Evolutionary conservation across 1,284 basidiomycete species (phyloP), one percentile per base, ranked within the genome.

Genomic region (Marasmius sp.): DNA sequence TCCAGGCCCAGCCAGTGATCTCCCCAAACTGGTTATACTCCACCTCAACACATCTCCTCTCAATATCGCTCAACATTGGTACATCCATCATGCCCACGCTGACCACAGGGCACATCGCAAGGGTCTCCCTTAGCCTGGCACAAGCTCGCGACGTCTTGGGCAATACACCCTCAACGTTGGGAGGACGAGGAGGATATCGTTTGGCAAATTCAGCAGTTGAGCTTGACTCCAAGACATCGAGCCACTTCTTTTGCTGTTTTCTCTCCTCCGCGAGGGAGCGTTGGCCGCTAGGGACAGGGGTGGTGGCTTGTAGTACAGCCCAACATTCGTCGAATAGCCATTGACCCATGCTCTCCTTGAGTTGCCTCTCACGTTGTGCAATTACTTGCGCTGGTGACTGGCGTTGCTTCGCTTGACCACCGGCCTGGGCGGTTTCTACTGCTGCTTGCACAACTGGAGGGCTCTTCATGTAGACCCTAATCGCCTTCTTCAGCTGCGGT

Each of bases 271-370:
- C 16, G n/a, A 54, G 10, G 7, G 45, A 47, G 9, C 52, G 34
- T 37, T 37, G 34, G 9, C 34, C 12, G 8, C 14, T 10, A n/a
- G 27, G 16, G 12, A 9, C 12, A 54, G 27, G 27, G 6, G 33
- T 6, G 6, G 52, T 54, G 1, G 34, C 52, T n/a, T 38, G 34
- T 14, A 54, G 18, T 10, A 36, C 52, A 14, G 8, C 20, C 52
- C 52, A 54, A 37, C 52, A 54, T 37, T 54, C 52, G 34, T 54
- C 52, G 16, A 54, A 38, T 6, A 54, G 34, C 52, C 52, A 54
- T 18, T 18, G 34, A 16, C 34, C 14, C 52, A 54, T 54, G 3
- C 34, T 37, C 6, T 54, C 52, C 12, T 36, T 10, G 20, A 54
- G 34, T 34, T 34, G n/a, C 36, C 38, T 34, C 38, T 54, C 52